Evolutionary conservation across 2,329 filamentous ascomycete genomes (phyloP).

Genomic region (Scorias spongiosa): DNA sequence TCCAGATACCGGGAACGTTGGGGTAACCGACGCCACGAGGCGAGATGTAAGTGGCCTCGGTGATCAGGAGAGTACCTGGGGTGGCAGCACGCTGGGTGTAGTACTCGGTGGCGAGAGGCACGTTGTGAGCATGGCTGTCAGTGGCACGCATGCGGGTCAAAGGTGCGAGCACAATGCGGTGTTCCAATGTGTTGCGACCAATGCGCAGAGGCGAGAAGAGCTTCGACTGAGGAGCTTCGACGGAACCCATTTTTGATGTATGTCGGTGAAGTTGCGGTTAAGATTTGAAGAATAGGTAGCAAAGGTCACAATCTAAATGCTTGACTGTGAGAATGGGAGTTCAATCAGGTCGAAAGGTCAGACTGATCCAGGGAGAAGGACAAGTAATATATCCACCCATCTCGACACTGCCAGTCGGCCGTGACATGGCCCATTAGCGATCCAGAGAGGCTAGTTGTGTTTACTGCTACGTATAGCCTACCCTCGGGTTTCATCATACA

Average conservation of each 20-base stretch:
- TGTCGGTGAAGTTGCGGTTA: background rate
- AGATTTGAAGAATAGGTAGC: no score
- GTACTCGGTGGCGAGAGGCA: constrained; percentile 33
- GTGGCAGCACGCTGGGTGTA: constrained; percentile 38
- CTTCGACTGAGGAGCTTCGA: constrained; percentile 2
- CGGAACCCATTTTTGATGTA: background rate
- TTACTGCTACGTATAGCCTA: no score
- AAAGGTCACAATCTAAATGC: no score
- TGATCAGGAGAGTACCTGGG: constrained; percentile 42
- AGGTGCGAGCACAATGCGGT: constrained; percentile 39
- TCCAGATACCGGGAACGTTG: constrained; percentile 44
- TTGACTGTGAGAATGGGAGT: no score
- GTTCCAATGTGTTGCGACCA: constrained; percentile 24
- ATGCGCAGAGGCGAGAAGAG: constrained; percentile 26
- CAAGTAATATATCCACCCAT: no score
- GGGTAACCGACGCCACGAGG: constrained; percentile 31
- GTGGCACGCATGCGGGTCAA: constrained; percentile 34
- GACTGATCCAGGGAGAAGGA: no score
- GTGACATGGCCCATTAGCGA: no score
- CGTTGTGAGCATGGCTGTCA: constrained; percentile 28
- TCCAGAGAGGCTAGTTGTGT: no score
- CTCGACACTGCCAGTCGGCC: no score
- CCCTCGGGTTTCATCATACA: no score
- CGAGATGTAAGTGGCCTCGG: constrained; percentile 41
- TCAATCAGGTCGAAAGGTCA: no score